Percentiles rank a stretch among this genome's conserved stretches.
Conservation (phyloP, 2,329 filamentous ascomycete genomes). For the Hypoxylon sp. region DNA sequence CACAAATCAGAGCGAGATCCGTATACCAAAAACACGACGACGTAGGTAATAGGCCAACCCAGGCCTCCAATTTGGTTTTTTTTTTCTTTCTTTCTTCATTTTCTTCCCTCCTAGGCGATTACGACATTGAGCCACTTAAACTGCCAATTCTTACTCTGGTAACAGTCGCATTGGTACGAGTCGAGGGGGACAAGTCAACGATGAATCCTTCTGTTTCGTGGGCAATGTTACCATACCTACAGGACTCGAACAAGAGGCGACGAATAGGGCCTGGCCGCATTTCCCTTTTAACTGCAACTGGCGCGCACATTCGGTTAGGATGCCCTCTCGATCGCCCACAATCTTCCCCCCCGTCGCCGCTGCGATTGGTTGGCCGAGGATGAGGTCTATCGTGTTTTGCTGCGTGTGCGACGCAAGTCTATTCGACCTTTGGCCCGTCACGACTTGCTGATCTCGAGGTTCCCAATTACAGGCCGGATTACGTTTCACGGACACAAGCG, state of each 20-base stretch:
- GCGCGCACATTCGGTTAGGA: slow-evolving; percentile 39
- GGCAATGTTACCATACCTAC: slow-evolving; percentile 42
- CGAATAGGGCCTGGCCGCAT: slow-evolving; percentile 39
- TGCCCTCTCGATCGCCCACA: slow-evolving; percentile 31
- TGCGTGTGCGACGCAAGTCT: slow-evolving; percentile 32
- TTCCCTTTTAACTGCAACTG: slow-evolving; percentile 27
- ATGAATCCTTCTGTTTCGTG: slow-evolving; percentile 34
- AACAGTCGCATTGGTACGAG: slow-evolving; percentile 27
- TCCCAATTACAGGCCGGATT: slow-evolving; percentile 35
- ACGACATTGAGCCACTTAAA: slow-evolving; percentile 9
- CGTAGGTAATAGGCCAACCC: slow-evolving; percentile 12
- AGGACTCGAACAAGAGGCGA: slow-evolving; percentile 28
- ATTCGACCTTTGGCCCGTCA: slow-evolving; percentile 31
- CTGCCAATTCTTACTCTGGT: slow-evolving; percentile 7
- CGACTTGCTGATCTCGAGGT: slow-evolving; percentile 29
- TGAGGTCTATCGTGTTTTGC: slow-evolving; percentile 29
- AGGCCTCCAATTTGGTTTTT: slow-evolving; percentile 6
- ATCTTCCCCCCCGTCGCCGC: slow-evolving; percentile 24
- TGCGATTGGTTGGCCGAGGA: slow-evolving; percentile 30
- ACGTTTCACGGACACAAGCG: slow-evolving; percentile 39
- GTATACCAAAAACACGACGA: slow-evolving; percentile 3
- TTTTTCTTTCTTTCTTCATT: not conserved
- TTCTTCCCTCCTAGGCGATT: slow-evolving; percentile 6
- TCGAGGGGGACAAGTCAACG: slow-evolving; percentile 32
- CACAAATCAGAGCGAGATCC: slow-evolving; percentile 21